These are phyloP conservation scores for Solanum dulcamara DNA, from an alignment of 257 asterid genomes.

Conservation along the genomic window DNA sequence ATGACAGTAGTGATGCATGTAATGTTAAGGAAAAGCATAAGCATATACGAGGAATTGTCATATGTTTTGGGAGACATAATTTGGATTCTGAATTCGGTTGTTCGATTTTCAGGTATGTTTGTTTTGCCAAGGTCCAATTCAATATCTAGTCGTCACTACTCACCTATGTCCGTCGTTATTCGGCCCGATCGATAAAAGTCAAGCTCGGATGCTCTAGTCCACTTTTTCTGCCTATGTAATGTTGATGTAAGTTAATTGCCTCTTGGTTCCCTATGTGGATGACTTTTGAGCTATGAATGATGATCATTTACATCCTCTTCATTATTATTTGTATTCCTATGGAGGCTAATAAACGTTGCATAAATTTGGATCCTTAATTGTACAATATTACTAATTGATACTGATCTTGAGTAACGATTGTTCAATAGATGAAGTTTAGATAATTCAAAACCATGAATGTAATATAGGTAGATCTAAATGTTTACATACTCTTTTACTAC, in stretches of 20 bases:
- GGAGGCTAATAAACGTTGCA: neutral
- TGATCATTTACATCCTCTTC: neutral
- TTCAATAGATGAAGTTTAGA: neutral
- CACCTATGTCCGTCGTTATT: slow-evolving; percentile 5
- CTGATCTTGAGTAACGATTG: neutral
- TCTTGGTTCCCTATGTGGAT: neutral
- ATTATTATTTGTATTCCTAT: neutral
- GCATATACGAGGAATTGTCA: slow-evolving; percentile 4
- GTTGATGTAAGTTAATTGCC: neutral
- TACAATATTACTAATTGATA: neutral
- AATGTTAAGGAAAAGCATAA: slow-evolving; percentile 14
- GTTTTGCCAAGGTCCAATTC: neutral
- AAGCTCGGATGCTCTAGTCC: neutral
- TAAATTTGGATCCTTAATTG: neutral
- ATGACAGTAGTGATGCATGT: slow-evolving; percentile 14
- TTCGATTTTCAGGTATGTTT: slow-evolving; percentile 14
- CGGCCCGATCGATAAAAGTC: slow-evolving; percentile 6
- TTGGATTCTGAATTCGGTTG: slow-evolving; percentile 5
- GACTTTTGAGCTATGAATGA: neutral
- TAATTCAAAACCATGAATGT: neutral
- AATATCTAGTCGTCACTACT: neutral
- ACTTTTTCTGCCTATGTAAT: neutral
- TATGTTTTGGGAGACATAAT: slow-evolving; percentile 9
- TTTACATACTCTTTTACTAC: neutral
- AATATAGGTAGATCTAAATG: neutral